These are phyloP conservation scores for Epichloe bromicola DNA, from an alignment of 2,329 filamentous ascomycete species.

Conservation along the genomic window DNA sequence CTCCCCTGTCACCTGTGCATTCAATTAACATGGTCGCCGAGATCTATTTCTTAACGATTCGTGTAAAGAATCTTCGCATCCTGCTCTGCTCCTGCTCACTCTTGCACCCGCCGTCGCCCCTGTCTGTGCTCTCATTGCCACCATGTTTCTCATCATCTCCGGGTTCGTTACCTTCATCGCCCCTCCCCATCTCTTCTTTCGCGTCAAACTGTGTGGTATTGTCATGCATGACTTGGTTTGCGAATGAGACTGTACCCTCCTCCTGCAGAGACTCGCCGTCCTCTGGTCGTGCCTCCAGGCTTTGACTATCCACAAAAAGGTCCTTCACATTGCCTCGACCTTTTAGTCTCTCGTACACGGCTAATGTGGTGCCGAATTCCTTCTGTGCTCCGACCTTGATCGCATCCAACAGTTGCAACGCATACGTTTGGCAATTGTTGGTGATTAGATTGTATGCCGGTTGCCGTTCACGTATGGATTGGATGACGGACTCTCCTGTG, in stretches of 20 bases:
- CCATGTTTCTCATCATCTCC: conserved; percentile 5
- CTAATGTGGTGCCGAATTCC: conserved; percentile 40
- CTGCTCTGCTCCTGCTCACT: background rate
- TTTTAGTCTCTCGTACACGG: conserved; percentile 37
- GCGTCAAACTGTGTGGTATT: conserved; percentile 38
- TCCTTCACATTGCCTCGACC: conserved; percentile 37
- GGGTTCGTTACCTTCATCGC: conserved; percentile 5
- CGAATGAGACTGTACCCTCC: conserved; percentile 31
- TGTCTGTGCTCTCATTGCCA: conserved; percentile 2
- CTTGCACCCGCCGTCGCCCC: background rate
- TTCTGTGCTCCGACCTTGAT: conserved; percentile 37
- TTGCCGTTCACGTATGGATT: conserved; percentile 33
- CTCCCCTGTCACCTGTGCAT: too few species aligned
- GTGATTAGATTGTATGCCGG: conserved; percentile 44
- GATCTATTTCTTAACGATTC: conserved; percentile 5
- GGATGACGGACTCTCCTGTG: conserved; percentile 38
- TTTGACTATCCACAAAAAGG: conserved; percentile 25
- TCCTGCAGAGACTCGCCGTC: conserved; percentile 7
- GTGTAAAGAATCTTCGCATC: conserved; percentile 7
- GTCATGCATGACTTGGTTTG: conserved; percentile 39
- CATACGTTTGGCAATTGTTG: conserved; percentile 49
- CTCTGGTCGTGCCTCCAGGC: conserved; percentile 14
- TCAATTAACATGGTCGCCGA: background rate
- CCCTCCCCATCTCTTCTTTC: conserved; percentile 18
- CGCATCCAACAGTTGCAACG: conserved; percentile 37